phyloP scores from a whole-genome alignment of 768 basidiomycete genomes.

The Xerocomus spinulosus region DNA sequence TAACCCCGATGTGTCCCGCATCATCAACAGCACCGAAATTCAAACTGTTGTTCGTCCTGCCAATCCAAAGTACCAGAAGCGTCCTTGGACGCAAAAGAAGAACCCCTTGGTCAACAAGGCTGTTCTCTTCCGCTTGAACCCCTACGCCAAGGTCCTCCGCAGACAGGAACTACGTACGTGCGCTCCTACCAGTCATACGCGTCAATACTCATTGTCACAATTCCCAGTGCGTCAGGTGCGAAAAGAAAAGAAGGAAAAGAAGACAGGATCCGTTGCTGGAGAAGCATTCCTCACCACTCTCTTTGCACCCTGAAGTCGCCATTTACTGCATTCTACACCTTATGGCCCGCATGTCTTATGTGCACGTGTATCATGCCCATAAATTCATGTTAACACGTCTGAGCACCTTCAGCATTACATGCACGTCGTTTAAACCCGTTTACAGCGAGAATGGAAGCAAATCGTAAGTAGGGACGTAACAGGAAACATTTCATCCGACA shows the following conservation, averaged over 20 bases:
- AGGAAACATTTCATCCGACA: not conserved
- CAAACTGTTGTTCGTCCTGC: conserved; percentile 94
- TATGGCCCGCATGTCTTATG: conserved; percentile 12
- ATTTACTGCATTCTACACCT: conserved; percentile 1
- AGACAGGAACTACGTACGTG: conserved; percentile 82
- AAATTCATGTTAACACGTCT: no score
- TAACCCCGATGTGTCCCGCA: conserved; percentile 93
- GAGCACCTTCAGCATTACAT: no score
- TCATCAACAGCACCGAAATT: conserved; percentile 98
- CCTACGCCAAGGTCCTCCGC: conserved; percentile 93
- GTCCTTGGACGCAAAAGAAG: conserved; percentile 99
- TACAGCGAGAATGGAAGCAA: no score
- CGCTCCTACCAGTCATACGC: not conserved
- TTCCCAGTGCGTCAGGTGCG: conserved; percentile 65
- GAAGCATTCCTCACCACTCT: conserved; percentile 82
- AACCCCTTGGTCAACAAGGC: conserved; percentile 94
- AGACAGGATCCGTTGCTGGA: conserved; percentile 65
- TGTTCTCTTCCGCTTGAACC: conserved; percentile 95
- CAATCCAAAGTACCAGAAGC: conserved; percentile 78
- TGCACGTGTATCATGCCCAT: conserved; percentile 14
- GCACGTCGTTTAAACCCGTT: no score
- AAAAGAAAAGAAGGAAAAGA: conserved; percentile 53
- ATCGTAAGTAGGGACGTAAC: not conserved
- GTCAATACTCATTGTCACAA: conserved; percentile 4
- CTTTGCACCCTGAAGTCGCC: conserved; percentile 68